A percentile compares a stretch with the other conserved stretches of the same genome.
Conservation (phyloP, 257 asterid species). For the Striga asiatica region DNA sequence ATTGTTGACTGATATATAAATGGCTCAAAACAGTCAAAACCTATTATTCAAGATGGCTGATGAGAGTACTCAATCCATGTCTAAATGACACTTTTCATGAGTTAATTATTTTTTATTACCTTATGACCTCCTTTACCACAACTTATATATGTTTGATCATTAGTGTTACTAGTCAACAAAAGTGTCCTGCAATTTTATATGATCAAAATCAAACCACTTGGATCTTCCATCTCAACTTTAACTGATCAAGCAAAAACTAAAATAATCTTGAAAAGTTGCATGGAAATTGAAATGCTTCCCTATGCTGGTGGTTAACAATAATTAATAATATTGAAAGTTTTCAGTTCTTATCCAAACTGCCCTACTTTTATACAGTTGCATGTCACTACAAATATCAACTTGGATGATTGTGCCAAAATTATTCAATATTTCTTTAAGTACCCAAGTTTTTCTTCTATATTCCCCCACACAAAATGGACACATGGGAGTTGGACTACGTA, state of each 20-base stretch:
- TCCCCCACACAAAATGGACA: no score
- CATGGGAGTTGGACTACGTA: no score
- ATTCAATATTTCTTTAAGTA: no score
- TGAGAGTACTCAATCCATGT: not conserved
- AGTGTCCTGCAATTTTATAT: not conserved
- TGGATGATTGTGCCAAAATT: no score
- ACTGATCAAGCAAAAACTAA: not conserved
- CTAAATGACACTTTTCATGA: constrained; percentile 1
- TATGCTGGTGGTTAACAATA: not conserved
- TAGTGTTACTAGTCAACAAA: constrained; percentile 2
- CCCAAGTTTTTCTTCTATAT: no score
- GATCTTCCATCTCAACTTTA: not conserved
- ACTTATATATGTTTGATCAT: no score
- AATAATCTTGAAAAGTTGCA: not conserved
- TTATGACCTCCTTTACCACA: not conserved
- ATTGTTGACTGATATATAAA: no score
- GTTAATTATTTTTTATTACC: not conserved
- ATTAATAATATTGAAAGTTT: no score
- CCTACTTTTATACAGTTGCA: not conserved
- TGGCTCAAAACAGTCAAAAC: no score
- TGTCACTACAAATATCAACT: no score
- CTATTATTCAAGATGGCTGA: no score
- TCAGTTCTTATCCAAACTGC: not conserved
- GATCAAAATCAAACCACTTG: not conserved
- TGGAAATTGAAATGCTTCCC: not conserved